A percentile compares a stretch with the other conserved stretches of the same genome.
These are phyloP conservation scores for Tuber calosporum DNA, from an alignment of 495 filamentous ascomycete genomes.

Conservation along the genomic window DNA sequence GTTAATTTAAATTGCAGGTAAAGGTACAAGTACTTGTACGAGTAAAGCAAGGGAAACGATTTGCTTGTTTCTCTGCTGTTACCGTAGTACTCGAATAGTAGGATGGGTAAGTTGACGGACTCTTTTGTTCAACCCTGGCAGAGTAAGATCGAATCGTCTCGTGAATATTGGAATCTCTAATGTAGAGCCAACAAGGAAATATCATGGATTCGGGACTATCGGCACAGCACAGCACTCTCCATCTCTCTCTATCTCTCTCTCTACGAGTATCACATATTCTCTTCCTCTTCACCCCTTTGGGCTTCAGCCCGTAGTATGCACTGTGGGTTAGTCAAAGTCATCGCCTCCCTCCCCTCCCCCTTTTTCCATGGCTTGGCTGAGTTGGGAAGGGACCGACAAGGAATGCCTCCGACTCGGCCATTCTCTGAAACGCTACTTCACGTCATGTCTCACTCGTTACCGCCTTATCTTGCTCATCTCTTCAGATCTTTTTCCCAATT, in stretches of 20 bases:
- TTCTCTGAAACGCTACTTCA: background rate
- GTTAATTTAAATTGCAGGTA: background rate
- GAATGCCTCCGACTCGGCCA: background rate
- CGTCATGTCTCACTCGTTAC: background rate
- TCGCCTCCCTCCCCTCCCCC: background rate
- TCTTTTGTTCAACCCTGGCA: background rate
- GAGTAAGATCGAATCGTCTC: background rate
- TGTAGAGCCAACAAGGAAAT: background rate
- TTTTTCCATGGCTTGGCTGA: background rate
- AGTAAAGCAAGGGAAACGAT: background rate
- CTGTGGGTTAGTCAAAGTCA: background rate
- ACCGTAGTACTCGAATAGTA: too few species aligned
- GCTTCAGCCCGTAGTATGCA: background rate
- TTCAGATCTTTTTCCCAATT: background rate
- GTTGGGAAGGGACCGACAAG: background rate
- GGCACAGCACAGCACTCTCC: background rate
- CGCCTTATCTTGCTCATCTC: background rate
- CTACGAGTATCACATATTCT: too few species aligned
- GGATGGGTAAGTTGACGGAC: background rate
- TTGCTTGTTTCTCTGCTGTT: too few species aligned
- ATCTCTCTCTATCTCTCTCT: background rate
- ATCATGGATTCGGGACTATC: background rate
- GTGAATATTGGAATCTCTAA: background rate
- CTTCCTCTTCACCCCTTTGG: too few species aligned
- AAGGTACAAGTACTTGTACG: too few species aligned